Evolutionary conservation across 2,329 filamentous ascomycete genomes (phyloP).

Genomic region (Microcyclosporella mali): DNA sequence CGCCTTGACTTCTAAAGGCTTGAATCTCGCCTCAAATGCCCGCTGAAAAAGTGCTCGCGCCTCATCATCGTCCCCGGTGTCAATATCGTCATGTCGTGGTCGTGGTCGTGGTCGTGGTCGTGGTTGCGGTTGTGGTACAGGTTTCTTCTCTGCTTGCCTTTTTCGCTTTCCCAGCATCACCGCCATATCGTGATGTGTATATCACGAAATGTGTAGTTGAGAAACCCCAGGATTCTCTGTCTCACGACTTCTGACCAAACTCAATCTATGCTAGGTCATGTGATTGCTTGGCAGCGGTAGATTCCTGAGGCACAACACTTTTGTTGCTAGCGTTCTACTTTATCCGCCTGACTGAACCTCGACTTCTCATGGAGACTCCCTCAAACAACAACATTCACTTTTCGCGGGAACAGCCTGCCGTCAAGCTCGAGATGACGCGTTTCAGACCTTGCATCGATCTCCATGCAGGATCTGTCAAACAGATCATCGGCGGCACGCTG

Average conservation of each 20-base stretch:
- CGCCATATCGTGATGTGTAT: slow-evolving; percentile 33
- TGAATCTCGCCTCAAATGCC: slow-evolving; percentile 85
- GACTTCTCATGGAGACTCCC: too few relatives aligned
- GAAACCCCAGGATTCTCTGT: too few relatives aligned
- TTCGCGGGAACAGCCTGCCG: too few relatives aligned
- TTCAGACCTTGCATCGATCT: slow-evolving; percentile 97
- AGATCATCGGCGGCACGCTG: slow-evolving; percentile 93
- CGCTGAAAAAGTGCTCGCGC: slow-evolving; percentile 70
- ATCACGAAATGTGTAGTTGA: too few relatives aligned
- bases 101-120: too few relatives aligned
- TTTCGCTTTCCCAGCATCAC: slow-evolving; percentile 43
- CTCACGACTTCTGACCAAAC: too few relatives aligned
- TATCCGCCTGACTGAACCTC: too few relatives aligned
- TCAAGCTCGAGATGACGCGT: slow-evolving; percentile 62
- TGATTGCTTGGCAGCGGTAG: too few relatives aligned
- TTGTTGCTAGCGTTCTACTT: too few relatives aligned
- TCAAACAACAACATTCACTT: too few relatives aligned
- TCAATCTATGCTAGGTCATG: too few relatives aligned
- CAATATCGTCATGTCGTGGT: slow-evolving; percentile 9
- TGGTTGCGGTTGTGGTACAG: slow-evolving; percentile 1
- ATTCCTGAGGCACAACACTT: too few relatives aligned
- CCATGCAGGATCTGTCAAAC: slow-evolving; percentile 95
- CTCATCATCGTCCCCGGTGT: slow-evolving; percentile 35
- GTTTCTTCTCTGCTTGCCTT: slow-evolving; percentile 32
- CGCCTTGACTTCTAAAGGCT: slow-evolving; percentile 46